Evolutionary conservation across 148 eudicot genomes (phyloP), one percentile per base, ranked within the genome.

Genomic region (Heliamphora exappendiculata): DNA sequence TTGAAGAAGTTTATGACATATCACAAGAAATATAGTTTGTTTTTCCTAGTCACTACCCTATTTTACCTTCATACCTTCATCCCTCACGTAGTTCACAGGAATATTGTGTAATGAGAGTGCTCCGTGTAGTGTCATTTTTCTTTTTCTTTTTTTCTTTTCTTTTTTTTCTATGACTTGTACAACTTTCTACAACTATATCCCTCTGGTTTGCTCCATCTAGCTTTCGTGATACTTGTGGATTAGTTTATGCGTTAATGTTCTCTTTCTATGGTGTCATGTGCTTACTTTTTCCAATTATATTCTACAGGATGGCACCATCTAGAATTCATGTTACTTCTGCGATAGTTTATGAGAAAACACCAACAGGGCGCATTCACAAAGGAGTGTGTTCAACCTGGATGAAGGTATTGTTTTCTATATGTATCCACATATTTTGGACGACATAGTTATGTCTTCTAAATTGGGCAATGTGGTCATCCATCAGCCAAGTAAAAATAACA

Each of bases 311-410:
- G 84, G 91, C 93, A 59, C 90, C 90, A 17, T 64, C 90, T 63
- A 91, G 94, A 85, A 91, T 95, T 82, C 99, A 95, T 82, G 97
- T 93, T 37, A 95, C 99, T 54, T 88, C 93, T 85, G 90, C 99
- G 44, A 81, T 95, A 78, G 99, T 95, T 41, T 80, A 85, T 63
- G 99, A 91, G 72, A 87, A 84, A 84, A 89, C 91, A 64, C 97
- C 96, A 10, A 83, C 91, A 5, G 99, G 99, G 51, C 78, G 98
- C 77, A 83, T 95, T 84, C 97, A 95, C 79, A 93, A 91, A 82
- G 98, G 98, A 83, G 78, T 95, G 58, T 95, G 98, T 71, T 95
- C 98, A 77, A 95, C 97, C 81, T 95, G 98, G 98, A 95, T 95
- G 92, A 95, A 92, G 98, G 98, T 95, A 84, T 42, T 76, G 5